Conservation (phyloP, 768 basidiomycete genomes). For the Suillus plorans region DNA sequence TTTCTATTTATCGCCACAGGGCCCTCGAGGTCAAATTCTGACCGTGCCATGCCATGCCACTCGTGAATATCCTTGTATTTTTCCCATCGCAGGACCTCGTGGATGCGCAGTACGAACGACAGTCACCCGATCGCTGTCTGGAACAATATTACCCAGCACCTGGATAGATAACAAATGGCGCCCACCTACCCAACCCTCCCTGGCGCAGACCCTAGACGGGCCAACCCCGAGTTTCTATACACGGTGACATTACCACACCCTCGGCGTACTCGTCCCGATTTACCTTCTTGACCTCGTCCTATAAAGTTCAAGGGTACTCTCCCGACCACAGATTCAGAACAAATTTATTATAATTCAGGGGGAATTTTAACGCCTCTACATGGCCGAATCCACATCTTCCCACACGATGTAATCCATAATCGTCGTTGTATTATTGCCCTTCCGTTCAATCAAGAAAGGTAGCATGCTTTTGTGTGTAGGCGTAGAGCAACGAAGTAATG, state of each 20-base stretch:
- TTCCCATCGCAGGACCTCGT: background rate
- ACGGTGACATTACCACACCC: slow-evolving; percentile 1
- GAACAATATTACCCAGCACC: background rate
- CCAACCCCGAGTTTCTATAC: slow-evolving; percentile 1
- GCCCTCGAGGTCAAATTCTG: background rate
- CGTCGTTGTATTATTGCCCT: background rate
- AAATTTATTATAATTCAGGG: slow-evolving; percentile 2
- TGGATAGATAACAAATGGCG: background rate
- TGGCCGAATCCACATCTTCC: background rate
- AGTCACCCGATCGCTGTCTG: background rate
- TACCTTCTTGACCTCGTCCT: background rate
- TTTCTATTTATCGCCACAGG: background rate
- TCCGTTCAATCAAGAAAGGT: slow-evolving; percentile 3
- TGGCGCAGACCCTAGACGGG: background rate
- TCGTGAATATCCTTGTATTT: background rate
- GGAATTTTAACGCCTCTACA: background rate
- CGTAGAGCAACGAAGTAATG: background rate
- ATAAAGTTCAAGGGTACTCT: background rate
- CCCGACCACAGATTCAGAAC: background rate
- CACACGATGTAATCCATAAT: background rate
- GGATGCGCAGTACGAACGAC: background rate
- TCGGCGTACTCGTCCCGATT: background rate
- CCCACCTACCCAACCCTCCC: background rate
- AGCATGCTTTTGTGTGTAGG: background rate
- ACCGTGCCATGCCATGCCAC: background rate